Base-by-base conservation (phyloP, 495 filamentous ascomycete species). In the Penicillium mononematosum region DNA sequence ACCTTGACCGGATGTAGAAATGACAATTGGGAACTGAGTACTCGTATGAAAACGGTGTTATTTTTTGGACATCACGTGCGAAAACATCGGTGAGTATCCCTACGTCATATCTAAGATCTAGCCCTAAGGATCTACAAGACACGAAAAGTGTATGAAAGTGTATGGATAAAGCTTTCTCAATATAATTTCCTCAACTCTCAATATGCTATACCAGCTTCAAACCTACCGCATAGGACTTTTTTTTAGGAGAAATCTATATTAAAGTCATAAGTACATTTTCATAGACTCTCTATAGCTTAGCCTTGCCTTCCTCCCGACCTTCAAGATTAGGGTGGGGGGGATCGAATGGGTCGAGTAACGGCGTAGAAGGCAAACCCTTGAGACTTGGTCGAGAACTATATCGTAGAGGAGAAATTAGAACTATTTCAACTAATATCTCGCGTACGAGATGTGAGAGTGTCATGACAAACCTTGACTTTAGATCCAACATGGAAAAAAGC, bases 371-470 rank as follows among this genome's bases (percentile, higher is more conserved):
- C 68, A 39, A 69, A 46, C 0, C 68, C 68, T 14, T 52, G 43
- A 9, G 66, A 71, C 56, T 71, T 71, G 24, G 68, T 71, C n/a
- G 68, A 71, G 56, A 71, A 71, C 68, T 71, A n/a, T n/a, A n/a
- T n/a, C n/a, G n/a, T n/a, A 43, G 2, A 2, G 5, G 36, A n/a
- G 10, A 41, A 44, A 29, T 52, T 38, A 53, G 24, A 55, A 2
- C 14, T 19, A 45, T 51, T 43, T 64, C 27, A 67, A 48, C 11
- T 16, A 36, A 55, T 39, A 20, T 12, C 3, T 52, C 31, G 19
- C 16, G n/a, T 49, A 24, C 3, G 12, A 20, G 43, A 9, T n/a
- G 29, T 6, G 17, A 36, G 12, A n/a, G 17, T 4, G 5, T 38
- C 16, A 44, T 14, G 14, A 60, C 63, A 45, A 36, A 71, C 68